Evolutionary conservation across 768 basidiomycete species (phyloP).

Genomic region (Phaffia tasmanica): DNA sequence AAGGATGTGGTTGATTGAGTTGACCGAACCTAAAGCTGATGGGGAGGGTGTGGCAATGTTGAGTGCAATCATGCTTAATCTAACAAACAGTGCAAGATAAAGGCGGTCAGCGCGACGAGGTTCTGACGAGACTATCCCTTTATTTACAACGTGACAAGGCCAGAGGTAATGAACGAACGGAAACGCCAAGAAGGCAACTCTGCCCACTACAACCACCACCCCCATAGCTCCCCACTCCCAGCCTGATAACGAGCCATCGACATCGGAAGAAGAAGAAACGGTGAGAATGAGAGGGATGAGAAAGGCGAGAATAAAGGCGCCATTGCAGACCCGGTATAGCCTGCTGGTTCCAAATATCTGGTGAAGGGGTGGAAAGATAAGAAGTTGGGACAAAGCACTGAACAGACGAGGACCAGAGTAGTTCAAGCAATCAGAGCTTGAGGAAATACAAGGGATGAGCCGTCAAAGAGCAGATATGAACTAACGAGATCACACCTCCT

Average conservation of each 20-base stretch:
- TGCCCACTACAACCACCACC: background rate
- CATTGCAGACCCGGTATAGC: too few species aligned
- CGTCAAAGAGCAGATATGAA: background rate
- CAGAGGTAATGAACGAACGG: background rate
- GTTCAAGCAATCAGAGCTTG: background rate
- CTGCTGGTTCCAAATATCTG: too few species aligned
- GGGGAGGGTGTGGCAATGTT: constrained; percentile 5
- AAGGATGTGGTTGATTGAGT: background rate
- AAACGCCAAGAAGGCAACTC: constrained; percentile 4
- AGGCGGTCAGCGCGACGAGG: background rate
- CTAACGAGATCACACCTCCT: constrained; percentile 14
- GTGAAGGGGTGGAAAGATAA: constrained; percentile 12
- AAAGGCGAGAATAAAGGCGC: constrained; percentile 1
- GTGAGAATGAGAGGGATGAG: constrained; percentile 3
- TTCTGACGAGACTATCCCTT: background rate
- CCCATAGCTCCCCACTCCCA: background rate
- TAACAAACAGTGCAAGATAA: background rate
- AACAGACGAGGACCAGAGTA: background rate
- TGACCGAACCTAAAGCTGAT: constrained; percentile 6
- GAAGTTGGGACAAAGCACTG: constrained; percentile 15
- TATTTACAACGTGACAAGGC: background rate
- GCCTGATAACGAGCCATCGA: background rate
- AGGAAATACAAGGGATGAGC: background rate
- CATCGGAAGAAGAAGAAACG: background rate
- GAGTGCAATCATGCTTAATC: constrained; percentile 15